Evolutionary conservation across 202 grass and related monocot species (phyloP).

Genomic region (Musa balbisiana): DNA sequence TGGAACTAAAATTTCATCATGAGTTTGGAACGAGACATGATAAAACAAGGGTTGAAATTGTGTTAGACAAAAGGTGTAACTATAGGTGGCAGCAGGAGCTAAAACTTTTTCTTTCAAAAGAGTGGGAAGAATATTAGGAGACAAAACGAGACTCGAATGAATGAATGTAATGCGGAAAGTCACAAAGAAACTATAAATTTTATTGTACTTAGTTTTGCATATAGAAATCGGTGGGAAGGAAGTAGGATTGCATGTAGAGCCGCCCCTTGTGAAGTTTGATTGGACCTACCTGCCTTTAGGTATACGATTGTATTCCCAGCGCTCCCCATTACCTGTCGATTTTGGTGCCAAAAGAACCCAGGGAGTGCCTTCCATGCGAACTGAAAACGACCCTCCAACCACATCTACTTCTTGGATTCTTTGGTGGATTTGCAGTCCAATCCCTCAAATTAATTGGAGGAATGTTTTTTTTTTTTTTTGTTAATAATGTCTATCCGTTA

Average conservation of each 20-base stretch:
- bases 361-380: slow-evolving; percentile 8
- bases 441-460: slow-evolving; percentile 1
- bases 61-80: neutral
- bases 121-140: neutral
- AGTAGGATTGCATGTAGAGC: neutral
- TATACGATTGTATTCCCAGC: neutral
- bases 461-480: neutral
- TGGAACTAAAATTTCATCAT: neutral
- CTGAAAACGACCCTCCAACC: slow-evolving; percentile 16
- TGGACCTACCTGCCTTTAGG: neutral
- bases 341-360: neutral
- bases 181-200: neutral
- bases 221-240: neutral
- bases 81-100: neutral
- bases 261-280: neutral
- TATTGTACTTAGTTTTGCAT: neutral
- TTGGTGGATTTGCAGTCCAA: slow-evolving; percentile 8
- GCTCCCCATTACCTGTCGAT: neutral
- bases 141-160: neutral
- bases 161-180: neutral
- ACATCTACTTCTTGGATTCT: neutral
- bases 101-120: neutral
- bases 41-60: no score
- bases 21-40: neutral
- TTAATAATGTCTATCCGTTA: neutral